Evolutionary conservation across 2,329 filamentous ascomycete genomes (phyloP).

Genomic region (Fonsecaea nubica): DNA sequence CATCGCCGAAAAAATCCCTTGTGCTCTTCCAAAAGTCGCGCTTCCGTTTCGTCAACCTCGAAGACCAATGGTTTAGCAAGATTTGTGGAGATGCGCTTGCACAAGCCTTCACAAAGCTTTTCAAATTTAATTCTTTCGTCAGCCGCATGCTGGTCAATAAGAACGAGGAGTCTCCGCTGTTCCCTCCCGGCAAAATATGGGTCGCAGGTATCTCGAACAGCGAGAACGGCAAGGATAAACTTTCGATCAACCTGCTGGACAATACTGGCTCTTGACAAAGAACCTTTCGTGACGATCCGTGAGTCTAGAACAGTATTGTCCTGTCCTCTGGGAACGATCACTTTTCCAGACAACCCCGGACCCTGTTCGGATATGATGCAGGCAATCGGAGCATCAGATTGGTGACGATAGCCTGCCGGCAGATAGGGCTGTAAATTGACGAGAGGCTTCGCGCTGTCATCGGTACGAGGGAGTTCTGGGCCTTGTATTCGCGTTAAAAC

Average conservation of each 20-base stretch:
- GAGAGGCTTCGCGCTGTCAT: background rate
- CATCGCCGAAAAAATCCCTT: constrained; percentile 69
- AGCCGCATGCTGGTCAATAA: constrained; percentile 93
- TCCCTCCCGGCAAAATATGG: background rate
- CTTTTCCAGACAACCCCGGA: background rate
- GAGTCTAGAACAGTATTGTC: background rate
- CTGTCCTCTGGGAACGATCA: background rate
- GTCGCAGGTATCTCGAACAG: constrained; percentile 49
- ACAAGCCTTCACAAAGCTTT: constrained; percentile 67
- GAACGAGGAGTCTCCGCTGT: constrained; percentile 60
- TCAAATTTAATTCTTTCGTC: constrained; percentile 88
- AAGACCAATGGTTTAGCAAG: constrained; percentile 66
- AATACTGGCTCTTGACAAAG: constrained; percentile 66
- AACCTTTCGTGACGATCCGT: constrained; percentile 42
- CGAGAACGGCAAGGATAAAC: constrained; percentile 72
- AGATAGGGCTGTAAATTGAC: constrained; percentile 8
- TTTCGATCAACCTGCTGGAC: constrained; percentile 88
- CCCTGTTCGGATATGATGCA: background rate
- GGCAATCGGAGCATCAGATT: background rate
- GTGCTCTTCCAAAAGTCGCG: constrained; percentile 62
- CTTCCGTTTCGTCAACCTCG: constrained; percentile 68
- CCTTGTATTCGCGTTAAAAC: background rate
- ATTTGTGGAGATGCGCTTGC: constrained; percentile 42
- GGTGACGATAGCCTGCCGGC: background rate
- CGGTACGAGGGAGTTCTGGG: background rate